These are phyloP conservation scores for Monoraphidium neglectum DNA, from an alignment of 139 green algal species.

Conservation along the genomic window DNA sequence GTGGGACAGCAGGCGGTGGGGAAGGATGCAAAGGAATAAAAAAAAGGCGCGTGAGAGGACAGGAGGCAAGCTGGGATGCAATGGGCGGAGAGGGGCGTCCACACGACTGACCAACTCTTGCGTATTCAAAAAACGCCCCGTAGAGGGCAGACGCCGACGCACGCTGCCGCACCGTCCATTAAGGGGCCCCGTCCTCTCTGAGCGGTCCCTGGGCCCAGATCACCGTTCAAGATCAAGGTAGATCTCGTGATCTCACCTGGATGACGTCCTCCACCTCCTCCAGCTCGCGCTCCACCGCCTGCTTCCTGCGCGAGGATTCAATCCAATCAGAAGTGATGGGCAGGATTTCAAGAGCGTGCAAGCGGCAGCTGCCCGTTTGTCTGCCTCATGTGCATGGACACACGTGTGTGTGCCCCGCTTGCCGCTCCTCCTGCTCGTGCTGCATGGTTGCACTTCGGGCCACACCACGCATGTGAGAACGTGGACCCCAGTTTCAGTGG, in stretches of 20 bases:
- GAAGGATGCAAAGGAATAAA: background rate
- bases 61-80: too few species aligned
- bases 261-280: conserved; percentile 14
- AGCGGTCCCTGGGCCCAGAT: background rate
- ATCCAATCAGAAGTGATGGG: too few species aligned
- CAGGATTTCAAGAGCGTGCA: background rate
- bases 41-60: too few species aligned
- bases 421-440: background rate
- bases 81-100: too few species aligned
- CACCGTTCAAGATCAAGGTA: background rate
- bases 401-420: background rate
- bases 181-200: background rate
- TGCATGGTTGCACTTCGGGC: background rate
- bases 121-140: too few species aligned
- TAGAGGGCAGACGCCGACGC: background rate
- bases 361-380: background rate
- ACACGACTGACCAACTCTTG: too few species aligned
- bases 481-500: too few species aligned
- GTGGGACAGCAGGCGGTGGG: background rate
- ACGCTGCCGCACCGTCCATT: background rate
- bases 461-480: too few species aligned
- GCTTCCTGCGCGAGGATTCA: conserved; percentile 3
- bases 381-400: background rate
- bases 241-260: background rate
- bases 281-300: conserved; percentile 4